Conservation (phyloP, 352 stramenopile species). For the Pythium myriotylum region DNA sequence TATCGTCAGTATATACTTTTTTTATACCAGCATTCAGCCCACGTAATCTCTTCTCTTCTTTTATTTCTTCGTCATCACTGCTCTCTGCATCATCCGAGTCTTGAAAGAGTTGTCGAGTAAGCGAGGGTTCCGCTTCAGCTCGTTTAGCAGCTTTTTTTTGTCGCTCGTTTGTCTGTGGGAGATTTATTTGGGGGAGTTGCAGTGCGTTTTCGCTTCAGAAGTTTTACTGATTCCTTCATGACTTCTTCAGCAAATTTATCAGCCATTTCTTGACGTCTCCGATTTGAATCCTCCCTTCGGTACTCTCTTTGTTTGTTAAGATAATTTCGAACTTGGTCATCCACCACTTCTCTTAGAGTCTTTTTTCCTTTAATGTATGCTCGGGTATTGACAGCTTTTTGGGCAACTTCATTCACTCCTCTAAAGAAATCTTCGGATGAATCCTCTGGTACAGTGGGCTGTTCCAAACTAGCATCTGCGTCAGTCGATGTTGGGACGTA, state of each 20-base stretch:
- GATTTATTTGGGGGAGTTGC: constrained; percentile 29
- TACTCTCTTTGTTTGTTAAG: constrained; percentile 28
- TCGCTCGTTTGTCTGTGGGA: constrained; percentile 24
- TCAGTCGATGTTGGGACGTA: constrained; percentile 16
- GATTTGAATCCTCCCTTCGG: constrained; percentile 26
- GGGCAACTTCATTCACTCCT: constrained; percentile 22
- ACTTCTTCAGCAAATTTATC: constrained; percentile 23
- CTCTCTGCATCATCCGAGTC: constrained; percentile 23
- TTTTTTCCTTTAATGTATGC: constrained; percentile 31
- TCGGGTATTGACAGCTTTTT: constrained; percentile 25
- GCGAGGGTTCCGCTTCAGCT: constrained; percentile 18
- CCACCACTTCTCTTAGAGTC: constrained; percentile 20
- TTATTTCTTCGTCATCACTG: constrained; percentile 22
- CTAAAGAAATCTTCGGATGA: constrained; percentile 13
- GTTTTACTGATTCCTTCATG: constrained; percentile 21
- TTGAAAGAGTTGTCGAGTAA: constrained; percentile 27
- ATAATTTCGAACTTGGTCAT: constrained; percentile 24
- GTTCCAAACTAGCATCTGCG: constrained; percentile 13
- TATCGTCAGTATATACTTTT: constrained; percentile 28
- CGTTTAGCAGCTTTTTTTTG: constrained; percentile 24
- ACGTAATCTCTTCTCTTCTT: constrained; percentile 28
- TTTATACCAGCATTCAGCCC: constrained; percentile 26
- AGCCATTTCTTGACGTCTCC: constrained; percentile 22
- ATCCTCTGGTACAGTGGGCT: constrained; percentile 15
- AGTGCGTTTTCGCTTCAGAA: constrained; percentile 11